Conservation (phyloP, 2,329 filamentous ascomycete genomes). For the Zasmidium cellare region DNA sequence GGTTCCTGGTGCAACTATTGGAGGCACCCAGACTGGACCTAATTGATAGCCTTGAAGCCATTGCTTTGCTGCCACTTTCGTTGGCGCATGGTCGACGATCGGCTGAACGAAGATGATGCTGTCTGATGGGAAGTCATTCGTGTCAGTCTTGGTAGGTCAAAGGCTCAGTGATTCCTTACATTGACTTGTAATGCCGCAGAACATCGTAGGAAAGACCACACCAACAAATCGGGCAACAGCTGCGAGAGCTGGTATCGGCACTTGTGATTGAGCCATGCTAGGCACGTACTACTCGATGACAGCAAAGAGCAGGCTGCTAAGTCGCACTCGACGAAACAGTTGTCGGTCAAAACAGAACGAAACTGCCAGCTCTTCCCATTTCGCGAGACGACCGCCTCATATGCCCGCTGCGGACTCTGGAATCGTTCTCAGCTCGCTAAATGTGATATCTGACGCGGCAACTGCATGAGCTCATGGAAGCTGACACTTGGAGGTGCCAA, state of each 20-base stretch:
- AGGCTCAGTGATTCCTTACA: conserved; percentile 12
- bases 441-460: background rate
- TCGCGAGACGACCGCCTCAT: too few species aligned
- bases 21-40: conserved; percentile 38
- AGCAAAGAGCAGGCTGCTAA: too few species aligned
- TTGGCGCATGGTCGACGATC: conserved; percentile 33
- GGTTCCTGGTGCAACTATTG: conserved; percentile 37
- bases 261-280: too few species aligned
- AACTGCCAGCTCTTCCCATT: background rate
- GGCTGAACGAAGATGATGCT: conserved; percentile 39
- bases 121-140: conserved; percentile 28
- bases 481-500: background rate
- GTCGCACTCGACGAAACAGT: too few species aligned
- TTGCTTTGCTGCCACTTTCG: conserved; percentile 39
- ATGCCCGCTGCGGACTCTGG: too few species aligned
- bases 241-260: background rate
- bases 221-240: conserved; percentile 21
- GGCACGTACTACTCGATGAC: too few species aligned
- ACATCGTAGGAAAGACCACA: conserved; percentile 26
- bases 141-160: conserved; percentile 1
- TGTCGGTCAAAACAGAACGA: too few species aligned
- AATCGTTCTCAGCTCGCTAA: background rate
- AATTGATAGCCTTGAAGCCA: conserved; percentile 42
- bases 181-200: conserved; percentile 25
- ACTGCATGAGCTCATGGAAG: background rate